A percentile compares a stretch with the other conserved stretches of the same genome.
phyloP scores from a whole-genome alignment of 352 stramenopile species.

The Phytophthora europaea region DNA sequence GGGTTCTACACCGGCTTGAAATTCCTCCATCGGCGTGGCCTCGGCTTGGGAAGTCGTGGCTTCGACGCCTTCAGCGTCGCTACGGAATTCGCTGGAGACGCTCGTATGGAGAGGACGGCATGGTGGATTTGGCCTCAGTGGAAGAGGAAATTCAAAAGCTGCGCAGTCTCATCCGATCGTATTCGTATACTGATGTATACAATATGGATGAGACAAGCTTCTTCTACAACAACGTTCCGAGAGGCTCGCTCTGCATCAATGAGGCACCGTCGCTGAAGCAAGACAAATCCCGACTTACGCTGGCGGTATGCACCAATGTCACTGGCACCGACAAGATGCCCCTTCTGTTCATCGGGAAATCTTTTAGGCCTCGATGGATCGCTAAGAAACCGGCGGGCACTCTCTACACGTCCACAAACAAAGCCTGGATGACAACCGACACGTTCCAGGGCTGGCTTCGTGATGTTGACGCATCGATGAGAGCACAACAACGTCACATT shows the following conservation, averaged over 20 bases:
- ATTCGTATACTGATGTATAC: slow-evolving; percentile 1
- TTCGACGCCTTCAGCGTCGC: background rate
- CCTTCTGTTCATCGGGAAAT: background rate
- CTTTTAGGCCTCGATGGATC: background rate
- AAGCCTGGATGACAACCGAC: background rate
- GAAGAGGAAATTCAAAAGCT: background rate
- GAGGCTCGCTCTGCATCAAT: slow-evolving; percentile 1
- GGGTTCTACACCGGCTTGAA: too few relatives aligned
- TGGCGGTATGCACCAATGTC: slow-evolving; percentile 1
- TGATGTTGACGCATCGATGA: background rate
- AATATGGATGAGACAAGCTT: slow-evolving; percentile 5
- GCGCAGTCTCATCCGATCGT: background rate
- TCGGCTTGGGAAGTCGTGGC: slow-evolving; percentile 1
- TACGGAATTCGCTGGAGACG: slow-evolving; percentile 4
- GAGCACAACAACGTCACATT: too few relatives aligned
- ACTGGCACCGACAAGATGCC: slow-evolving; percentile 4
- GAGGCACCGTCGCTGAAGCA: slow-evolving; percentile 3
- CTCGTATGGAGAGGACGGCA: background rate
- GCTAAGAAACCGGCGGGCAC: background rate
- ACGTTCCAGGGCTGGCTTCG: slow-evolving; percentile 6
- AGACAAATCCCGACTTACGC: slow-evolving; percentile 1
- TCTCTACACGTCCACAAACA: background rate
- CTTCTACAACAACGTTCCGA: slow-evolving; percentile 6
- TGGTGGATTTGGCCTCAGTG: background rate
- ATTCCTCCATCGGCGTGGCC: background rate